Evolutionary conservation across 495 filamentous ascomycete genomes (phyloP).

Genomic region (Penicillium cinerascens): DNA sequence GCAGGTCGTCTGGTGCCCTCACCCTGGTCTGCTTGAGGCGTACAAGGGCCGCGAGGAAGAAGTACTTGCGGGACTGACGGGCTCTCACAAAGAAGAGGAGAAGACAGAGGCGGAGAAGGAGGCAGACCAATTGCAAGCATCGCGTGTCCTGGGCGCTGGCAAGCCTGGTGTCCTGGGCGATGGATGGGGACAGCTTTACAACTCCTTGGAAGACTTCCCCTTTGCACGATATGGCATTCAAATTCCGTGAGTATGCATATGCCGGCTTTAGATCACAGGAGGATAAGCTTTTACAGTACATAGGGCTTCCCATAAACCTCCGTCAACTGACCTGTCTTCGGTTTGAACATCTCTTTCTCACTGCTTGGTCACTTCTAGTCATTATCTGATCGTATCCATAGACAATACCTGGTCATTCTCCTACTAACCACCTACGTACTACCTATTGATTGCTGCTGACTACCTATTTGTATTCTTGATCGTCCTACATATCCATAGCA

Average conservation of each 20-base stretch:
- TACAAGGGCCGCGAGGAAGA: slow-evolving; percentile 72
- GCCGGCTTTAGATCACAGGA: background rate
- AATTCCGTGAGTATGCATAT: slow-evolving; percentile 7
- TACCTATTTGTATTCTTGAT: no score
- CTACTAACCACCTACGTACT: no score
- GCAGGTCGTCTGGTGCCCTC: slow-evolving; percentile 91
- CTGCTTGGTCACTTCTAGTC: background rate
- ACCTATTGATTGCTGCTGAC: no score
- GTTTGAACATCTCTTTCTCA: background rate
- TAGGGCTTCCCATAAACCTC: background rate
- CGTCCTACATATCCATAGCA: no score
- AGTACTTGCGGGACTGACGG: slow-evolving; percentile 80
- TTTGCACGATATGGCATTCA: slow-evolving; percentile 68
- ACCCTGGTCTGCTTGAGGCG: slow-evolving; percentile 71
- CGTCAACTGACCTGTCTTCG: background rate
- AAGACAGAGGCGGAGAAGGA: slow-evolving; percentile 43
- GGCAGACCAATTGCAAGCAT: slow-evolving; percentile 40
- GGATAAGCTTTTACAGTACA: background rate
- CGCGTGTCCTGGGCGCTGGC: slow-evolving; percentile 44
- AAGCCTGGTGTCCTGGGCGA: slow-evolving; percentile 57
- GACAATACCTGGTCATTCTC: no score
- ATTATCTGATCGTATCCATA: no score
- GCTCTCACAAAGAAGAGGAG: slow-evolving; percentile 58
- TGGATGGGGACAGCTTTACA: slow-evolving; percentile 66
- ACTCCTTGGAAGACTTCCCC: slow-evolving; percentile 65